Base-by-base conservation (phyloP, 129 eudicot genomes). In the Lonicera japonica region DNA sequence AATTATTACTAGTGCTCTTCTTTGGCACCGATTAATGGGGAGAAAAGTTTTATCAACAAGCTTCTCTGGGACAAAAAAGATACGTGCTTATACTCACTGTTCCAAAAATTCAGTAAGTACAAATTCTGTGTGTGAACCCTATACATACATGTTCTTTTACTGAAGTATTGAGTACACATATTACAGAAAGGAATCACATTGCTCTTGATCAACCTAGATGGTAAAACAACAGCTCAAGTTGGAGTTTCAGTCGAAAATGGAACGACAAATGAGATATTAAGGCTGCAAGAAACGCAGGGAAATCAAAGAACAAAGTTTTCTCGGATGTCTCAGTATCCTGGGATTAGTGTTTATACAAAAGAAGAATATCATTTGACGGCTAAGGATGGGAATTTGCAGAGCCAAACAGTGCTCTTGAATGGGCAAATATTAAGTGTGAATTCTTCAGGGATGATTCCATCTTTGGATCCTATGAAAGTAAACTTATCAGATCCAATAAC, bases 21-120 rank as follows among this genome's bases (percentile, higher is more conserved):
- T 90, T 54, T 90, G 97, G 97, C 97, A 90, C 77, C 75, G 81
- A 52, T 66, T 90, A 63, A 90, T 90, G 97, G 97, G 97, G 53
- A 79, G 79, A 66, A 64, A 69, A 14, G 97, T 90, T 24, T 84
- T 90, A 43, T 76, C 90, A 0, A 68, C 90, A 54, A 86, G 74
- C 55, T 86, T 83, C 21, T 71, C 74, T 2, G 94, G 86, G 58
- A 76, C 83, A 14, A 83, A 70, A 66, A 83, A 74, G 47, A 70
- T 90, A 20, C 95, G 97, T 41, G 83, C 97, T 43, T 90, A 90
- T 56, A 83, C 97, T 58, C 97, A 90, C 60, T 90, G 97, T 29
- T 80, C 97, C 50, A 90, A 86, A 67, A 79, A 74, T 48, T 86
- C 95, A 20, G 97, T 90, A 83, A 83, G 97, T 73, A 43, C 19